phyloP scores from a whole-genome alignment of 352 stramenopile species.

The Phytophthora cryptogea region DNA sequence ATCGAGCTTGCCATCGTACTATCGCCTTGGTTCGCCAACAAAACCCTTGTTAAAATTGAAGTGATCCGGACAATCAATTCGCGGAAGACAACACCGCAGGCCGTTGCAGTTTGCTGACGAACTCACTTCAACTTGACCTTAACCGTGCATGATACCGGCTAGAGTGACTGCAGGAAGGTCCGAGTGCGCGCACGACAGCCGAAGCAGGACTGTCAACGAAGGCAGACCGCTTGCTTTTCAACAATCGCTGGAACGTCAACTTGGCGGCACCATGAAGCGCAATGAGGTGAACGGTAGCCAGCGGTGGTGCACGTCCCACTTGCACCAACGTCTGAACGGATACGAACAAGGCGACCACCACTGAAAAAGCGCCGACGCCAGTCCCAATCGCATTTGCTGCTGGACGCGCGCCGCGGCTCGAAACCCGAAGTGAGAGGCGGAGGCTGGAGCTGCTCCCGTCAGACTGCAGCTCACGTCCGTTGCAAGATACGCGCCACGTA shows the following conservation, averaged over 20 bases:
- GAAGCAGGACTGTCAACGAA: no score
- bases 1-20: no score
- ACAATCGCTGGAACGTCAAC: slow-evolving; percentile 3
- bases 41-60: not conserved
- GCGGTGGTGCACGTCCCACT: slow-evolving; percentile 4
- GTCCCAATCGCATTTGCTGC: not conserved
- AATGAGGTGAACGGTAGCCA: slow-evolving; percentile 3
- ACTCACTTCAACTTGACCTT: no score
- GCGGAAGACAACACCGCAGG: no score
- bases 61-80: not conserved
- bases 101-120: no score
- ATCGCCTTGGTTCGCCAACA: not conserved
- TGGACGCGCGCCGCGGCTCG: not conserved
- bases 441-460: slow-evolving; percentile 8
- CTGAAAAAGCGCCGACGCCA: no score
- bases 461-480: slow-evolving; percentile 19
- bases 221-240: slow-evolving; percentile 9
- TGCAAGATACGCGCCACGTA: slow-evolving; percentile 28
- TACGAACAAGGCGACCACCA: no score
- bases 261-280: slow-evolving; percentile 12
- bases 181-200: not conserved
- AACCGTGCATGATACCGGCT: no score
- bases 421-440: slow-evolving; percentile 30
- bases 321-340: not conserved
- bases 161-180: no score